A percentile compares a stretch with the other conserved stretches of the same genome.
phyloP scores from a whole-genome alignment of 192 early-diverging fungal genomes.

The Backusella westeae region DNA sequence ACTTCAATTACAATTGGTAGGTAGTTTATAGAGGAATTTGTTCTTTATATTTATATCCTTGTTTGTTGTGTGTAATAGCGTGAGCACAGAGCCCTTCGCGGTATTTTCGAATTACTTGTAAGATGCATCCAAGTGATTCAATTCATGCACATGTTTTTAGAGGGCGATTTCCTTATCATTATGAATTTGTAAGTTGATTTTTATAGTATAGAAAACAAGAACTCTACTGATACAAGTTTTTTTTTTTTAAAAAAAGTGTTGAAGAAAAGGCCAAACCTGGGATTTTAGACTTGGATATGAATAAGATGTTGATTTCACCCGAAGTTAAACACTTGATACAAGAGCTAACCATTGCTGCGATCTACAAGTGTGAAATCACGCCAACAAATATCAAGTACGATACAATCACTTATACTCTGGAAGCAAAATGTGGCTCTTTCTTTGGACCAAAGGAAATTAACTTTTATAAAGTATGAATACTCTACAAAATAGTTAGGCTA shows the following conservation, averaged over 20 bases:
- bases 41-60: too few relatives aligned
- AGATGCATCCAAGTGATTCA: slow-evolving; percentile 23
- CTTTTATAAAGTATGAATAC: slow-evolving; percentile 33
- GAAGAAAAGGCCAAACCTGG: not conserved
- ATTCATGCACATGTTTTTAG: slow-evolving; percentile 20
- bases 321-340: slow-evolving; percentile 14
- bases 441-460: slow-evolving; percentile 19
- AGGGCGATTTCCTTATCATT: not conserved
- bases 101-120: slow-evolving; percentile 18
- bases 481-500: not conserved
- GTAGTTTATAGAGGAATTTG: not conserved
- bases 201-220: too few relatives aligned
- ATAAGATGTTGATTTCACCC: slow-evolving; percentile 21
- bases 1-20: slow-evolving; percentile 14
- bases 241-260: not conserved
- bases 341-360: slow-evolving; percentile 25
- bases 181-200: slow-evolving; percentile 8
- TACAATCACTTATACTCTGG: slow-evolving; percentile 11
- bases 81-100: slow-evolving; percentile 30
- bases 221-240: too few relatives aligned
- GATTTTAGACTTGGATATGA: slow-evolving; percentile 12
- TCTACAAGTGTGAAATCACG: not conserved
- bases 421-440: slow-evolving; percentile 12
- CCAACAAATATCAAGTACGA: slow-evolving; percentile 4
- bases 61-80: not conserved